Conservation (phyloP, 2,329 filamentous ascomycete species). For the Bipolaris bicolor region DNA sequence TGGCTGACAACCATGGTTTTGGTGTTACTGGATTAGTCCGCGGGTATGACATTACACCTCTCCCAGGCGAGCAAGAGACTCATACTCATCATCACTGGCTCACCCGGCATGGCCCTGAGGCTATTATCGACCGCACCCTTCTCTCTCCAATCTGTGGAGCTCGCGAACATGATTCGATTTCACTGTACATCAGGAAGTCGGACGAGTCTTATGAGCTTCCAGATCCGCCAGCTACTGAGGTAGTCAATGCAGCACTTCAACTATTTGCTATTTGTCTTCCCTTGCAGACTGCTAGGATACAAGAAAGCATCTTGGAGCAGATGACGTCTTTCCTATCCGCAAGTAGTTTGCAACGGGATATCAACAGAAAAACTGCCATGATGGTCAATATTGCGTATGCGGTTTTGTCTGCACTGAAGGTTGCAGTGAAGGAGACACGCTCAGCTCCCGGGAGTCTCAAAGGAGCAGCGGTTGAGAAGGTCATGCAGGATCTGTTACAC, state of each 20-base stretch:
- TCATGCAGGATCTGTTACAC: conserved; percentile 72
- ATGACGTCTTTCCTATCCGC: conserved; percentile 88
- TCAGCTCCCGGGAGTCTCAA: conserved; percentile 75
- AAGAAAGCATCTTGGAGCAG: conserved; percentile 95
- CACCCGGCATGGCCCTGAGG: conserved; percentile 65
- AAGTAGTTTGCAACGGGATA: conserved; percentile 79
- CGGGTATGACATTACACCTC: conserved; percentile 73
- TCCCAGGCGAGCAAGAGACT: conserved; percentile 65
- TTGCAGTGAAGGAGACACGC: conserved; percentile 79
- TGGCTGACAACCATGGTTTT: conserved; percentile 92
- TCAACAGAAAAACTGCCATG: conserved; percentile 87
- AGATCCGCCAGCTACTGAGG: conserved; percentile 87
- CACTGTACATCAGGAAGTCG: conserved; percentile 70
- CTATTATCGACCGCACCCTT: conserved; percentile 63
- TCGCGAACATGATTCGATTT: conserved; percentile 86
- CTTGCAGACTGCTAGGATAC: conserved; percentile 85
- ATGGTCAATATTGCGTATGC: conserved; percentile 87
- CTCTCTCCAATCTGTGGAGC: conserved; percentile 75
- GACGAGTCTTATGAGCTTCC: conserved; percentile 60
- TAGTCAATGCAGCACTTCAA: conserved; percentile 92
- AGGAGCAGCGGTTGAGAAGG: conserved; percentile 76
- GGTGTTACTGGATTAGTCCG: conserved; percentile 85
- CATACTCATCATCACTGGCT: conserved; percentile 57
- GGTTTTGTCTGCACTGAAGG: conserved; percentile 78
- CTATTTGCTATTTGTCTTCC: conserved; percentile 92